Base-by-base conservation (phyloP, 78 protist species). In the Dictyostelium citrinum region DNA sequence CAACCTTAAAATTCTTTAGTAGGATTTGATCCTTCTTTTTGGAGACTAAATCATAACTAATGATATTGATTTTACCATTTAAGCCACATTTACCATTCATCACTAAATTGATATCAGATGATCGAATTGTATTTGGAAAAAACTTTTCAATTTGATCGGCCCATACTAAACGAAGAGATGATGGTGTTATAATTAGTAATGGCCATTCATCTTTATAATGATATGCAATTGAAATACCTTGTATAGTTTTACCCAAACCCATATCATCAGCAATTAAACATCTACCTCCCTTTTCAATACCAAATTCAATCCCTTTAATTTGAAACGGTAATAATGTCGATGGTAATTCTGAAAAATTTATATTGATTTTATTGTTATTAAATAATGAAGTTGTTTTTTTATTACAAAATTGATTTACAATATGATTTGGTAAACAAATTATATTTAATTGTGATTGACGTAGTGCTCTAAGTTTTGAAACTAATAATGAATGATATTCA, bases 171-270 rank as follows among this genome's bases (percentile, higher is more conserved):
- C 91, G 14, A 12, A 92, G 60, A 8, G 96, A 96, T 37, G 95
- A 82, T 2, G 97, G 97, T 7, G 84, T 51, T 8, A 96, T 82
- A 24, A 96, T 61, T 6, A 86, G 17, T 58, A 92, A 35, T 35
- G 93, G 94, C 95, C 97, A 91, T 39, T 96, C 90, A 14, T 5
- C 22, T 7, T n/a, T 29, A 55, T 95, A 91, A 29, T 45, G 20
- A 22, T 17, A 31, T 37, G 90, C 90, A 14, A 85, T 41, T 31
- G 95, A 96, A 16, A 95, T 35, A 12, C 81, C 95, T 58, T 95
- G 95, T 7, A 95, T 60, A 2, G 98, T 96, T 77, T 97, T 97
- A 35, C 98, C 98, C 5, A 95, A 24, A 39, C 98, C 98, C 95
- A 93, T 91, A 49, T 97, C 97, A 80, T 97, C 98, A 2, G 86